phyloP scores from a whole-genome alignment of 2,329 filamentous ascomycete genomes.

The Hymenoscyphus linearis region DNA sequence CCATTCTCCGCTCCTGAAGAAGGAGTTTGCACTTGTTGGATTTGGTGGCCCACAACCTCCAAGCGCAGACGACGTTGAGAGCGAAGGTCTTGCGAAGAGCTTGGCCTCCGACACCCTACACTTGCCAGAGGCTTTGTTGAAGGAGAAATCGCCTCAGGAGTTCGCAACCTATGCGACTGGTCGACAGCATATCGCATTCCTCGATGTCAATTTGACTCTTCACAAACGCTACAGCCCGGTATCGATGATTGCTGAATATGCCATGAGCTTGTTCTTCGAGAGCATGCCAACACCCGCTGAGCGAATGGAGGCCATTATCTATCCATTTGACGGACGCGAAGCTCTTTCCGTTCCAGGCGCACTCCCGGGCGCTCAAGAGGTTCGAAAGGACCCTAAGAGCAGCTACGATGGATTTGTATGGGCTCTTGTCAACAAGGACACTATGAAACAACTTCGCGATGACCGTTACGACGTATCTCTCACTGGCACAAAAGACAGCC shows the following conservation, averaged over 20 bases:
- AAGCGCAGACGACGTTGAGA: constrained; percentile 42
- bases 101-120: constrained; percentile 35
- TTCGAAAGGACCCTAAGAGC: constrained; percentile 55
- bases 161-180: constrained; percentile 85
- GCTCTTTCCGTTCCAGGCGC: constrained; percentile 64
- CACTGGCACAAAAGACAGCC: constrained; percentile 86
- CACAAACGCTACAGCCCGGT: constrained; percentile 30
- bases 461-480: constrained; percentile 93
- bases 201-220: constrained; percentile 58
- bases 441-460: constrained; percentile 84
- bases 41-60: constrained; percentile 54
- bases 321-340: constrained; percentile 92
- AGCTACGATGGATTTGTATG: constrained; percentile 88
- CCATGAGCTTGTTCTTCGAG: constrained; percentile 75
- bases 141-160: constrained; percentile 84
- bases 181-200: constrained; percentile 85
- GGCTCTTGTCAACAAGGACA: constrained; percentile 90
- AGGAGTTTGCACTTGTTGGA: constrained; percentile 84
- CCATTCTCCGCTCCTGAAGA: constrained; percentile 64
- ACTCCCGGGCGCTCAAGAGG: constrained; percentile 53
- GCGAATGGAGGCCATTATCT: constrained; percentile 68
- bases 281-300: constrained; percentile 65
- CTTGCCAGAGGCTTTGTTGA: constrained; percentile 56
- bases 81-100: constrained; percentile 36
- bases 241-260: constrained; percentile 54